Evolutionary conservation across 2,329 filamentous ascomycete species (phyloP), one percentile per base, ranked within the genome.

Genomic region (Colletotrichum acutatum): DNA sequence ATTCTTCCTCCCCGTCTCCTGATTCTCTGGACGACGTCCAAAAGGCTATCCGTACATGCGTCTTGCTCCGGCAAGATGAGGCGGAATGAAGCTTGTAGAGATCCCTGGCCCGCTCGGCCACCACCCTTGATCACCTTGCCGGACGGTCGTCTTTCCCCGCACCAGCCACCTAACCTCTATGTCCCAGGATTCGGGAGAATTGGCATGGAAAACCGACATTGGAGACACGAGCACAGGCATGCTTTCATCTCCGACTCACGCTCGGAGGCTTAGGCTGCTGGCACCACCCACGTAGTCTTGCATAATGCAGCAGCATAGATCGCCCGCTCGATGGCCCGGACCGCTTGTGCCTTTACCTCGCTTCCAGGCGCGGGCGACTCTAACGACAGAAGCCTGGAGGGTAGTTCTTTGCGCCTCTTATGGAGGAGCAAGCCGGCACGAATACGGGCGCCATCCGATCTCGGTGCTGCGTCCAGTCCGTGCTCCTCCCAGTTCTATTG

Each of bases 401-500:
- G 28, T 26, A 34, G 12, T 11, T 14, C 19, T 16, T 4, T 63
- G 32, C 32, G 37, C 60, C 42, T 49, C 2, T 53, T 63, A 28
- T 34, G 46, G 32, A 26, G 24, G 28, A 63, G n/a, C 24, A 14
- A 63, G 49, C 37, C 28, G 30, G 42, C 46, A 7, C 28, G 5
- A 30, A 34, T 53, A 34, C 60, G 60, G 60, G 28, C 59, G 42
- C 59, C 60, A 46, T 63, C 60, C 53, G 46, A 53, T 63, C 26
- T 63, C 28, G 26, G 28, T 16, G 28, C 60, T 53, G 46, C 46
- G 60, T 22, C 46, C 46, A 32, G 60, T 63, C 60, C 42, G 60
- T 63, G 60, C 60, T 12, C 28, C 14, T 32, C 28, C 19, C 28
- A 52, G 28, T 34, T 34, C 28, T 53, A 32, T 63, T 22, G 60